Base-by-base conservation (phyloP, 495 filamentous ascomycete species). In the Xanthoparmelia taractica region DNA sequence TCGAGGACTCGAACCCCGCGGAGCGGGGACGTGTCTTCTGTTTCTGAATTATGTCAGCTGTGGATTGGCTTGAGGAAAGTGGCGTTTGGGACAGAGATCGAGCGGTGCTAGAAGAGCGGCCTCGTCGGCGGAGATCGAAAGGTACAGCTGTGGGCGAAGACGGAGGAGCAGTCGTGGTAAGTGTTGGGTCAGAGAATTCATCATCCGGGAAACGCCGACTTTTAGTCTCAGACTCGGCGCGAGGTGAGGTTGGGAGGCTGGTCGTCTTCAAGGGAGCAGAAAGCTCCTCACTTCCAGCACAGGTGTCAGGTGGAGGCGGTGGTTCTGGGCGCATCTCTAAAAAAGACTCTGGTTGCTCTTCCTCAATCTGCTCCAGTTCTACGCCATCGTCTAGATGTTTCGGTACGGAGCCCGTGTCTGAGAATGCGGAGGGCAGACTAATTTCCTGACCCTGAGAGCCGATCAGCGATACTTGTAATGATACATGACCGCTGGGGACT, bases 271-370 rank as follows among this genome's bases (percentile, higher is more conserved):
- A 34, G 18, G 37, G 65, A 61, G 52, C 60, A 12, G 36, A 48
- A 54, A 41, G 57, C 27, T 57, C 55, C 47, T 59, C 43, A 25
- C 47, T 52, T 31, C 40, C 43, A 25, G 37, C 41, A 55, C 40
- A 54, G 31, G 54, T 59, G 48, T 68, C 58, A 68, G 68, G 66
- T 50, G 65, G 62, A 37, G 45, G 64, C 73, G 74, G 78, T 73
- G 78, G 74, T 76, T 78, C 77, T 70, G 75, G 77, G 77, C 77
- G 68, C 66, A 74, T 72, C 64, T 68, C 77, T 80, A 82, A 79
- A 78, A 80, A 80, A 79, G 75, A 74, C 71, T 69, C 62, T 37
- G 71, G 62, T 59, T 76, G 68, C 64, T 76, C 68, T 58, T 71
- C 70, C 40, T 62, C 38, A 31, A 33, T 40, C 29, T 64, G 52